Conservation (phyloP, 2,329 filamentous ascomycete species). For the Phoma sp. region DNA sequence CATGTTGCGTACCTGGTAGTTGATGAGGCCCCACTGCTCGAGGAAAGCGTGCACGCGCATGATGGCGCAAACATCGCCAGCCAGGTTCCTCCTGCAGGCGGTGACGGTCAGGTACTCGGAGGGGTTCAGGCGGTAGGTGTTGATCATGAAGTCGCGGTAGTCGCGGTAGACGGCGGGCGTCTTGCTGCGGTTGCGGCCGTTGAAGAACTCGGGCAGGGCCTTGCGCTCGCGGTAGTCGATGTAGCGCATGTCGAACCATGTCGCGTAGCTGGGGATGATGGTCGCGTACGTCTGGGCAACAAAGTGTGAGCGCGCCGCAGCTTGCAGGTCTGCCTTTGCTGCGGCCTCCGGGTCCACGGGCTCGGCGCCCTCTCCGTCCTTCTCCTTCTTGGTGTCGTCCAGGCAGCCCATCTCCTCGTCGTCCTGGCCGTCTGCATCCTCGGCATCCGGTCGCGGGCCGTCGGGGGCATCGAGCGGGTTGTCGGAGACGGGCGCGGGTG, state of each 20-base stretch:
- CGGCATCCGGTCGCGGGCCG: constrained; percentile 64
- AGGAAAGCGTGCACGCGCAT: constrained; percentile 98
- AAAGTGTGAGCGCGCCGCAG: constrained; percentile 87
- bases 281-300: constrained; percentile 94
- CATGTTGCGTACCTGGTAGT: constrained; percentile 81
- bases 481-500: constrained; percentile 63
- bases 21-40: constrained; percentile 98
- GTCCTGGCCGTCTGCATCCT: constrained; percentile 66
- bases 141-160: constrained; percentile 99
- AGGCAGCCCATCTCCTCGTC: constrained; percentile 72
- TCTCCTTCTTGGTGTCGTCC: constrained; percentile 50
- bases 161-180: constrained; percentile 97
- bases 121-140: constrained; percentile 96
- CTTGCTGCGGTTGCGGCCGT: constrained; percentile 97
- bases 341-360: constrained; percentile 60
- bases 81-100: constrained; percentile 91
- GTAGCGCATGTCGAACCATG: constrained; percentile 97
- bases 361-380: constrained; percentile 41
- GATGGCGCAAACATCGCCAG: constrained; percentile 97
- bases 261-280: constrained; percentile 95
- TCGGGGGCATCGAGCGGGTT: constrained; percentile 75
- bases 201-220: constrained; percentile 97
- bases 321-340: constrained; percentile 82
- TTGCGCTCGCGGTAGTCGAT: constrained; percentile 94
- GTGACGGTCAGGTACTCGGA: constrained; percentile 97